Evolutionary conservation across 371 early-diverging fungal genomes (phyloP).

Genomic region (Circinella umbellata): DNA sequence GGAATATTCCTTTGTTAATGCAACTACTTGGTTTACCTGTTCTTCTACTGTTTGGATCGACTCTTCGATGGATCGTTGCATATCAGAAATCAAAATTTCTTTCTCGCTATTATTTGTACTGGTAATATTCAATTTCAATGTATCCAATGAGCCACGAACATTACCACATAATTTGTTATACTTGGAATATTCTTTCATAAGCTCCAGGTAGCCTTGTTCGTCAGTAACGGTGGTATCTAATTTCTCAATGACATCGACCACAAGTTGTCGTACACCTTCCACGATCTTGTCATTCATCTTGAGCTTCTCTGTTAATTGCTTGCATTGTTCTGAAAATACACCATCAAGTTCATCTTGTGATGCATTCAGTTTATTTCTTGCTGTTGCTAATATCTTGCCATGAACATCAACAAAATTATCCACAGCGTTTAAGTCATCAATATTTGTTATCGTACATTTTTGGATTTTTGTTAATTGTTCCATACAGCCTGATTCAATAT

Average conservation of each 20-base stretch:
- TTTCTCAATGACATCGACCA: constrained; percentile 26
- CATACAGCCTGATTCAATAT: not conserved
- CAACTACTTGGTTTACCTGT: not conserved
- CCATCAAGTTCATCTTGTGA: not conserved
- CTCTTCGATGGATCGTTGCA: constrained; percentile 25
- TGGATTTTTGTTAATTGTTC: not conserved
- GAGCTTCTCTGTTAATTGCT: constrained; percentile 2
- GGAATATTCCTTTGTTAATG: not conserved
- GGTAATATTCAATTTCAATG: constrained; percentile 17
- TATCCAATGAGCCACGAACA: constrained; percentile 5
- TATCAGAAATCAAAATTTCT: constrained; percentile 15
- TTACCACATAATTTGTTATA: constrained; percentile 24
- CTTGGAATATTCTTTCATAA: constrained; percentile 24
- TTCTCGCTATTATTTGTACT: constrained; percentile 12
- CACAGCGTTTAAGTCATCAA: not conserved
- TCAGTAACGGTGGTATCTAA: constrained; percentile 25
- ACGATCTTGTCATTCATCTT: constrained; percentile 9
- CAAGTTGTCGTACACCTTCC: constrained; percentile 11
- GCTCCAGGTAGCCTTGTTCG: constrained; percentile 31
- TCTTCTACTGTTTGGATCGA: not conserved
- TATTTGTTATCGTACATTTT: not conserved
- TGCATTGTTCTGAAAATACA: not conserved
- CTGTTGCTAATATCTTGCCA: not conserved
- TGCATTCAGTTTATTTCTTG: not conserved
- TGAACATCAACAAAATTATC: not conserved